Conservation (phyloP, 345 rosid genomes). For the Schrenkiella parvula region DNA sequence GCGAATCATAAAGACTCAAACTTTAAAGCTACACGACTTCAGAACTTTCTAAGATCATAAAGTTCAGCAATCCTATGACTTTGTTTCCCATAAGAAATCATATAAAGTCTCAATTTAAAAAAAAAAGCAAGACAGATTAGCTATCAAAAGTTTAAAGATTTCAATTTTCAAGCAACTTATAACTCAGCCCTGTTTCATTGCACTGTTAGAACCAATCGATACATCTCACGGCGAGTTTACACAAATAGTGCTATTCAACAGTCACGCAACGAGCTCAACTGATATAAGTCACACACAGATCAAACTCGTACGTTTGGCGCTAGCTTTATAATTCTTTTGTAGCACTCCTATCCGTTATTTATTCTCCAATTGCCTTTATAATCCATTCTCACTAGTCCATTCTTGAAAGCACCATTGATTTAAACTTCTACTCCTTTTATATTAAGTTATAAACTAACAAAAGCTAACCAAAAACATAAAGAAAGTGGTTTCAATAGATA, state of each 20-base stretch:
- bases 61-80: not conserved
- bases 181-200: not conserved
- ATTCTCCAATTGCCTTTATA: not conserved
- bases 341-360: not conserved
- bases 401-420: not conserved
- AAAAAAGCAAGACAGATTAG: not conserved
- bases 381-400: slow-evolving; percentile 3
- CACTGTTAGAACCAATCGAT: not conserved
- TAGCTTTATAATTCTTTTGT: not conserved
- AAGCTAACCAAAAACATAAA: not conserved
- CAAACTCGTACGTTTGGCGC: not conserved
- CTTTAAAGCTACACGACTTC: not conserved
- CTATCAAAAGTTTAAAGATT: not conserved
- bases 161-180: not conserved
- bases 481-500: not conserved
- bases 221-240: not conserved
- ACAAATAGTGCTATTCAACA: not conserved
- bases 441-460: not conserved
- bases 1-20: slow-evolving; percentile 20
- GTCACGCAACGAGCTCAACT: not conserved
- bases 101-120: not conserved
- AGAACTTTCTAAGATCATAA: not conserved
- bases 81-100: not conserved
- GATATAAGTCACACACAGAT: not conserved
- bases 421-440: not conserved